These are phyloP conservation scores for Trametes cingulata DNA, from an alignment of 768 basidiomycete species.

Conservation along the genomic window DNA sequence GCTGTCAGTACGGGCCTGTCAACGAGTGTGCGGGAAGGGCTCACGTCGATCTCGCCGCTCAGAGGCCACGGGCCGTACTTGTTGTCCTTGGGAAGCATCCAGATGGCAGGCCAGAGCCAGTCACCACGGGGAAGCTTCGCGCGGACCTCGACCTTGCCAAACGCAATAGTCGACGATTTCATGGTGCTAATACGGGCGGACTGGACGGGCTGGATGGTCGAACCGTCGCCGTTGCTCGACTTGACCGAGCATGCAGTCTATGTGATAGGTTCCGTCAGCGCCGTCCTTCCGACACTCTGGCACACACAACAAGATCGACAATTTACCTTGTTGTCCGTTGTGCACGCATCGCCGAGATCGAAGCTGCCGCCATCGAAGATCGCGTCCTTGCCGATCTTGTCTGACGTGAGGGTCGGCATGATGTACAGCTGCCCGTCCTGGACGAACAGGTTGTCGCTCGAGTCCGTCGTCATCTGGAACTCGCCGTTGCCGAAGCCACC, in stretches of 20 bases:
- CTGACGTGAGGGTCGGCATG: conserved; percentile 58
- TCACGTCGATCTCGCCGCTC: conserved; percentile 59
- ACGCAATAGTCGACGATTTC: conserved; percentile 48
- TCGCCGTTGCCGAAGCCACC: conserved; percentile 59
- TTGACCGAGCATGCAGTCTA: conserved; percentile 46
- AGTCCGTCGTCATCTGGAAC: conserved; percentile 56
- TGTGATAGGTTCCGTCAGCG: conserved; percentile 19
- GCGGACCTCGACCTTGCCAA: conserved; percentile 55
- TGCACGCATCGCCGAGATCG: conserved; percentile 22
- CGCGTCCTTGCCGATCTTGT: conserved; percentile 44
- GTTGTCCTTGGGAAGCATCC: conserved; percentile 48
- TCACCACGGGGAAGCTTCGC: conserved; percentile 49
- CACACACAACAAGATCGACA: background rate
- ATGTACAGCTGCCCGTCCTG: conserved; percentile 56
- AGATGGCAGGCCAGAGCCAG: conserved; percentile 46
- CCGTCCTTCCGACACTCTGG: background rate
- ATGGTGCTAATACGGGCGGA: conserved; percentile 56
- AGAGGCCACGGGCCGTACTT: conserved; percentile 54
- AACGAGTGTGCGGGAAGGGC: conserved; percentile 26
- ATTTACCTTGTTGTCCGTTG: conserved; percentile 17
- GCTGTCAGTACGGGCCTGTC: background rate
- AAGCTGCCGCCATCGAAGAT: conserved; percentile 32
- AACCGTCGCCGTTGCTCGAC: conserved; percentile 31
- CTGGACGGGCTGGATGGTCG: conserved; percentile 54
- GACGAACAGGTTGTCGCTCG: conserved; percentile 43